phyloP scores from a whole-genome alignment of 2,329 filamentous ascomycete genomes.

The Pseudogymnoascus sp. region DNA sequence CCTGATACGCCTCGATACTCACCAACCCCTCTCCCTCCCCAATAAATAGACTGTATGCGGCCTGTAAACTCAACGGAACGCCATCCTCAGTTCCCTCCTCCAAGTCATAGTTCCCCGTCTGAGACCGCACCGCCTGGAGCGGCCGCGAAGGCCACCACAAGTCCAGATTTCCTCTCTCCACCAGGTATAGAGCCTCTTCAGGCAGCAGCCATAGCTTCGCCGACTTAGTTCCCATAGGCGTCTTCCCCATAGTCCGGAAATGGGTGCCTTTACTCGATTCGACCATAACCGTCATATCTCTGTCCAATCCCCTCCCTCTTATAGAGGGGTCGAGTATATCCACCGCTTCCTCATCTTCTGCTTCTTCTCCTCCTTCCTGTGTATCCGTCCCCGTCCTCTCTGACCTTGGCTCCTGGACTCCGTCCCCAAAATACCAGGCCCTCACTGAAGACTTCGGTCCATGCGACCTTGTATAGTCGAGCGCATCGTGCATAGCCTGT shows the following conservation, averaged over 20 bases:
- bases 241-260: constrained; percentile 68
- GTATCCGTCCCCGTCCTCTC: constrained; percentile 9
- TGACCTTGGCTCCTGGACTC: constrained; percentile 21
- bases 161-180: constrained; percentile 82
- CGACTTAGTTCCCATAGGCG: constrained; percentile 48
- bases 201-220: constrained; percentile 74
- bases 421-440: constrained; percentile 66
- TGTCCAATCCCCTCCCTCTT: constrained; percentile 57
- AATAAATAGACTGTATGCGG: constrained; percentile 78
- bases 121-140: constrained; percentile 38
- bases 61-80: constrained; percentile 83
- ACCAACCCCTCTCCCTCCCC: constrained; percentile 61
- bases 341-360: constrained; percentile 16
- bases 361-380: constrained; percentile 14
- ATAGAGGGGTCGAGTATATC: constrained; percentile 32
- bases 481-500: constrained; percentile 79
- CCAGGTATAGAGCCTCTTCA: constrained; percentile 81
- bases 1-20: constrained; percentile 72
- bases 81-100: constrained; percentile 51
- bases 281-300: constrained; percentile 52
- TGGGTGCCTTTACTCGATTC: constrained; percentile 65
- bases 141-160: constrained; percentile 66
- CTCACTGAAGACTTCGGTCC: constrained; percentile 56
- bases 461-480: constrained; percentile 70
- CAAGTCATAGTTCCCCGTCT: constrained; percentile 18